Conservation (phyloP, 805 yeast species). For the Cyberlindnera nakhonratchasimensis region DNA sequence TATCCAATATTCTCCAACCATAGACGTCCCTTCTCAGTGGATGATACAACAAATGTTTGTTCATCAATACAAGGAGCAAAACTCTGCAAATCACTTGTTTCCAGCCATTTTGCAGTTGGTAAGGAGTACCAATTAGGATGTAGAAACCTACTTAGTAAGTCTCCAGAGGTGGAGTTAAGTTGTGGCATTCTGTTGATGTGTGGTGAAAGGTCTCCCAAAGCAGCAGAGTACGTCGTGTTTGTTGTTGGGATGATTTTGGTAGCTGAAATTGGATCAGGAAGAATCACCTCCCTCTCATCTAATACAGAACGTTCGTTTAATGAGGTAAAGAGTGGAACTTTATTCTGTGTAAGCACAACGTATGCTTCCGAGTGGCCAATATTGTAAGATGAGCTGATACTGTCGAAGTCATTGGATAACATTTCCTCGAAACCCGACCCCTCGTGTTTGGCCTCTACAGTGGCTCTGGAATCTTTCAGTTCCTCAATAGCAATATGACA, state of each 20-base stretch:
- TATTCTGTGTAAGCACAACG: slow-evolving; percentile 54
- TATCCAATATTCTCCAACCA: slow-evolving; percentile 56
- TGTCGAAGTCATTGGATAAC: slow-evolving; percentile 55
- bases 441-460: slow-evolving; percentile 15
- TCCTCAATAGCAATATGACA: slow-evolving; percentile 25
- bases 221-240: slow-evolving; percentile 21
- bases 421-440: slow-evolving; percentile 32
- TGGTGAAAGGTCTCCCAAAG: slow-evolving; percentile 30
- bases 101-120: slow-evolving; percentile 65
- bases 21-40: slow-evolving; percentile 45
- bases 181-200: slow-evolving; percentile 20
- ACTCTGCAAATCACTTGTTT: slow-evolving; percentile 43
- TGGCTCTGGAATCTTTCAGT: slow-evolving; percentile 6
- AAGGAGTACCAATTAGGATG: slow-evolving; percentile 65
- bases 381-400: slow-evolving; percentile 51
- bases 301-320: slow-evolving; percentile 62
- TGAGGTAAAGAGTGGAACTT: slow-evolving; percentile 78
- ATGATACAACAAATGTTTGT: slow-evolving; percentile 49
- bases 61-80: slow-evolving; percentile 71
- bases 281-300: slow-evolving; percentile 67
- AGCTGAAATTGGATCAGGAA: slow-evolving; percentile 65
- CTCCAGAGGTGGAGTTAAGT: slow-evolving; percentile 36
- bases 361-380: slow-evolving; percentile 63
- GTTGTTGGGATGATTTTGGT: slow-evolving; percentile 62
- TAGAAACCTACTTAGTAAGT: slow-evolving; percentile 49